Evolutionary conservation across 805 yeast genomes (phyloP), one percentile per base, ranked within the genome.

Genomic region (Komagataella kurtzmanii): DNA sequence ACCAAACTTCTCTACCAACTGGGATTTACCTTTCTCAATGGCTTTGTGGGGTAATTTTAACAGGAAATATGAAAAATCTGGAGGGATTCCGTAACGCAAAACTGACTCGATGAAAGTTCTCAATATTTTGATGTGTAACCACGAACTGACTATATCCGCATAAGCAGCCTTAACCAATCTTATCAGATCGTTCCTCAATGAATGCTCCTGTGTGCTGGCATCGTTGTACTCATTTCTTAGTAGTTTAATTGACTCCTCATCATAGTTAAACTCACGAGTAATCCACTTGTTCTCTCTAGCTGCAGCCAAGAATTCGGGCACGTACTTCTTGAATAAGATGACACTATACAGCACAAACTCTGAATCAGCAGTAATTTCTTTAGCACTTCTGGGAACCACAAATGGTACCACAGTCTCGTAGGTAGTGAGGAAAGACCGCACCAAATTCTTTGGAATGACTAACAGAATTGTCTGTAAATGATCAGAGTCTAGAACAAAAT

Each of bases 41-140:
- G 66, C 64, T 57, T 72, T 72, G 45, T 73, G 62, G 18, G 71
- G 65, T 58, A 85, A 62, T 55, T 72, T 71, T 48, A 80, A 61
- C 51, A 75, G 65, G 58, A 60, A 77, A 50, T 74, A 70, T 61
- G 80, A 77, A 66, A 91, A 93, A 60, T 84, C 85, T 30, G 98
- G 97, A 43, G 99, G 99, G 57, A 93, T 77, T 0, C 99, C 99
- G 66, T 93, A 93, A 68, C 99, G 83, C 65, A 93, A 76, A 14
- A 93, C 96, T 50, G 89, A 79, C 70, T 93, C 99, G 44, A 91
- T 96, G 67, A 85, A 93, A 17, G 87, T 76, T 58, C 97, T 81
- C 51, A 93, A 75, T 3, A 87, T 80, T 68, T 89, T 89, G 58
- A 93, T 78, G 67, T 93, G 99, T 62, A 87, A 75, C 97, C 97